Percentiles rank a stretch among this genome's conserved stretches.
These are phyloP conservation scores for Flammula alnicola DNA, from an alignment of 1,284 basidiomycete genomes.

Conservation along the genomic window DNA sequence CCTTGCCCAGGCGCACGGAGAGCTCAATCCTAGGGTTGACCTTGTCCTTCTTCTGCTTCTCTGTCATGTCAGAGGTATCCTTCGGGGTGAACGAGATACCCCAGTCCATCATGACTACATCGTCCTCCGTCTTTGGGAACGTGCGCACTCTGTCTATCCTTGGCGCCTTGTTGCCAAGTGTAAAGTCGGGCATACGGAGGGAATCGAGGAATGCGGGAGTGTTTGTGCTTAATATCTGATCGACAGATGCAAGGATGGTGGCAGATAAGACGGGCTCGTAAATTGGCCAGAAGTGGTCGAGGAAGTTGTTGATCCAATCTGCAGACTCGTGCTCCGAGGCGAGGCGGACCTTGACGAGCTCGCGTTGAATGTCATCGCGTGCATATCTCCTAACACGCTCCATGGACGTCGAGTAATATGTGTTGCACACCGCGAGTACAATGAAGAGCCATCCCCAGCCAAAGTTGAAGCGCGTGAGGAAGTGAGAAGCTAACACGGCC, in stretches of 20 bases:
- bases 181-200: conserved; percentile 86
- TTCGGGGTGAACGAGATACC: conserved; percentile 94
- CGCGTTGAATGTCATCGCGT: conserved; percentile 94
- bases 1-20: conserved; percentile 87
- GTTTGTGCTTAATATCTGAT: conserved; percentile 83
- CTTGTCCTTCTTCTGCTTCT: conserved; percentile 72
- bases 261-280: conserved; percentile 93
- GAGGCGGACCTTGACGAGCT: conserved; percentile 90
- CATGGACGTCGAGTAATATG: conserved; percentile 91
- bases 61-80: conserved; percentile 87
- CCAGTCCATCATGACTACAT: conserved; percentile 98
- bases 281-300: conserved; percentile 92
- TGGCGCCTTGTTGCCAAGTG: conserved; percentile 93
- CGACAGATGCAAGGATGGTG: conserved; percentile 87
- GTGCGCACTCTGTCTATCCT: conserved; percentile 93
- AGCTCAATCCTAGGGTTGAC: conserved; percentile 96
- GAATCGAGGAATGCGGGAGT: conserved; percentile 93
- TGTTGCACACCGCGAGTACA: conserved; percentile 81
- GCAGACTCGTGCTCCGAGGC: conserved; percentile 87
- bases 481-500: conserved; percentile 86
- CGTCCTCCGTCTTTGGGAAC: conserved; percentile 91
- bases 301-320: conserved; percentile 95
- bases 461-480: conserved; percentile 83
- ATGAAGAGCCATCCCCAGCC: conserved; percentile 92
- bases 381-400: conserved; percentile 79